Base-by-base conservation (phyloP, 345 rosid genomes). In the Barbarea vulgaris region DNA sequence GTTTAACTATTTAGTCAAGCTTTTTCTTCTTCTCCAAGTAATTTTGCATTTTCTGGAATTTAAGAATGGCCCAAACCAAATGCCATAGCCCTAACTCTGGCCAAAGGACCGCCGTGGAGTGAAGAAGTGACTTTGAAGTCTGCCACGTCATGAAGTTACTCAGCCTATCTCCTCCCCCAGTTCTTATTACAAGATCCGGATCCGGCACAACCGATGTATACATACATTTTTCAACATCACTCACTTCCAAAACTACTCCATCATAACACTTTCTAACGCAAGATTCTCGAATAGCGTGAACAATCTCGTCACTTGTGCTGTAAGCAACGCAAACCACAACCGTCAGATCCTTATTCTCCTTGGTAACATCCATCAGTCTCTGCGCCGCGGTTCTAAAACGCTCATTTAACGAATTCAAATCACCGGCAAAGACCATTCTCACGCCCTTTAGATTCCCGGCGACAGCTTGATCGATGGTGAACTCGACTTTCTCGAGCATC, bases 241-340 rank as follows among this genome's bases (percentile, higher is more conserved):
- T 77, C 50, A 81, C 73, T 55, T 79, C 67, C 80, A 85, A 27
- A 71, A 56, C 60, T 12, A 19, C 12, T 34, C 52, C 58, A 70
- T 3, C 24, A 15, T 15, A 15, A 55, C 70, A 70, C 53, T 85
- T 88, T 10, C 53, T 77, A 31, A 72, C 67, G 70, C 91, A 90
- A 25, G 91, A 89, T 51, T 83, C 87, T 69, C 84, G 56, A 21
- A 87, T 87, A 18, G 98, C 90, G 27, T 85, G 84, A 70, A 93
- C 82, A 51, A 93, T 93, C 86, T 93, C 98, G 36, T 89, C 82
- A 4, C 71, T 67, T n/a, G 97, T 83, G 67, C 89, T 91, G 85
- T 76, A 90, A 55, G 66, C 89, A 79, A 78, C 81, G 8, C 81
- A 90, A 86, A 71, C 80, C 76, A 47, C 78, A 68, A 51, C 69